A percentile compares a stretch with the other conserved stretches of the same genome.
Conservation (phyloP, 106 monocot genomes). For the Cymbidium sinense region DNA sequence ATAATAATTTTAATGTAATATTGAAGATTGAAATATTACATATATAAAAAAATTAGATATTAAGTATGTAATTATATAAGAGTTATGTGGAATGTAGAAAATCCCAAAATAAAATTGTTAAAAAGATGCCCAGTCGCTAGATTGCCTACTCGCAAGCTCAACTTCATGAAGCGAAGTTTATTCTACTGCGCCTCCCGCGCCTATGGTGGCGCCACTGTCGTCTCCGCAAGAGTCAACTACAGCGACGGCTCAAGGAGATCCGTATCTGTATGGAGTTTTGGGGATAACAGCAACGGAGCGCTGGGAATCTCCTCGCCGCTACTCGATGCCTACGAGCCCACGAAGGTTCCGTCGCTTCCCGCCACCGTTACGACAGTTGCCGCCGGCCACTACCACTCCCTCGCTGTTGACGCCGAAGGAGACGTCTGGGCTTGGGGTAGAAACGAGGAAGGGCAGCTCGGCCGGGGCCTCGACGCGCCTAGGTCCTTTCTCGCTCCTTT, state of each 20-base stretch:
- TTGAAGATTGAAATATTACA: no score
- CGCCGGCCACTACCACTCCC: slow-evolving; percentile 88
- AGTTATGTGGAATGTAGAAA: no score
- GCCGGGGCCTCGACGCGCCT: slow-evolving; percentile 32
- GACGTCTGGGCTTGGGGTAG: slow-evolving; percentile 88
- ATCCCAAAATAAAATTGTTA: no score
- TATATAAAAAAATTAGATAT: no score
- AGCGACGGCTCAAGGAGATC: neutral
- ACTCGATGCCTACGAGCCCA: slow-evolving; percentile 74
- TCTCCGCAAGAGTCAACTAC: neutral
- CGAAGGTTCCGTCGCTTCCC: slow-evolving; percentile 38
- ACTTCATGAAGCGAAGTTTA: neutral
- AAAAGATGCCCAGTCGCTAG: no score
- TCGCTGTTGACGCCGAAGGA: slow-evolving; percentile 56
- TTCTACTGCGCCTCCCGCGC: neutral
- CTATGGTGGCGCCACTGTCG: neutral
- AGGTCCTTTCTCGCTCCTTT: slow-evolving; percentile 26
- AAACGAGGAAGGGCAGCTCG: slow-evolving; percentile 82
- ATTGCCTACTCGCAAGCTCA: no score
- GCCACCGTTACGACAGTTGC: slow-evolving; percentile 32
- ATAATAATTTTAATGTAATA: no score
- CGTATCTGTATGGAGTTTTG: slow-evolving; percentile 67
- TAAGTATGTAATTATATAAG: no score
- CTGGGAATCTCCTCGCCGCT: slow-evolving; percentile 47
- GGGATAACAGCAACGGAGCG: slow-evolving; percentile 86